These are phyloP conservation scores for Penicillium brevicompactum DNA, from an alignment of 2,329 filamentous ascomycete genomes.

Conservation along the genomic window DNA sequence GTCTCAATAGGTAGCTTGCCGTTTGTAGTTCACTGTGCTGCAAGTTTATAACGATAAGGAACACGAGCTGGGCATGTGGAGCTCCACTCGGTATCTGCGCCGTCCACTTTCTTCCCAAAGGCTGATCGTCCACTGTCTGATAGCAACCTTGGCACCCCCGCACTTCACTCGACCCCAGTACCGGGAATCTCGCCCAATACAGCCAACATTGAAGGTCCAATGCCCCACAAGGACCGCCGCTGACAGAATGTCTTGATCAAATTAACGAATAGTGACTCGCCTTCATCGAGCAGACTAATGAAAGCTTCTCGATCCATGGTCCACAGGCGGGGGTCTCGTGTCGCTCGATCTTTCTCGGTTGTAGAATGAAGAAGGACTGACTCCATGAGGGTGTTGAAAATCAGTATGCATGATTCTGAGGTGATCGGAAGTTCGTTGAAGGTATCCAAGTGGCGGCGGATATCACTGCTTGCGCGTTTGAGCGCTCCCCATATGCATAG, in stretches of 20 bases:
- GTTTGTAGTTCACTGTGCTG: neutral
- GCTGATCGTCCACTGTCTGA: neutral
- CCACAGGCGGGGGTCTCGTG: conserved; percentile 12
- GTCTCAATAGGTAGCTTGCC: neutral
- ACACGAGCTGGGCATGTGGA: conserved; percentile 3
- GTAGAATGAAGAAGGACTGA: conserved; percentile 5
- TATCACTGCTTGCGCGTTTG: conserved; percentile 28
- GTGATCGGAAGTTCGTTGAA: conserved; percentile 20
- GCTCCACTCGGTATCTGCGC: conserved; percentile 8
- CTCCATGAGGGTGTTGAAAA: conserved; percentile 30
- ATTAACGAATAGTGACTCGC: conserved; percentile 4
- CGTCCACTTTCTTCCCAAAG: neutral
- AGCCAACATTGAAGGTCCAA: conserved; percentile 14
- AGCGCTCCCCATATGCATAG: conserved; percentile 35
- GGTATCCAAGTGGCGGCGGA: conserved; percentile 18
- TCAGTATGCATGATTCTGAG: conserved; percentile 25
- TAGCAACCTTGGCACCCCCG: neutral
- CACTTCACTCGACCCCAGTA: neutral
- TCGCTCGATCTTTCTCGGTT: neutral
- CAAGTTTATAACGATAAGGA: neutral
- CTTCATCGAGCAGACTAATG: conserved; percentile 8
- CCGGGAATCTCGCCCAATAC: conserved; percentile 9
- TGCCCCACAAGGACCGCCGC: conserved; percentile 7
- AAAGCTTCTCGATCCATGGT: conserved; percentile 10
- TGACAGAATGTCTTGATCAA: conserved; percentile 8